Base-by-base conservation (phyloP, 2,329 filamentous ascomycete species). In the Fusarium cyanostomum region DNA sequence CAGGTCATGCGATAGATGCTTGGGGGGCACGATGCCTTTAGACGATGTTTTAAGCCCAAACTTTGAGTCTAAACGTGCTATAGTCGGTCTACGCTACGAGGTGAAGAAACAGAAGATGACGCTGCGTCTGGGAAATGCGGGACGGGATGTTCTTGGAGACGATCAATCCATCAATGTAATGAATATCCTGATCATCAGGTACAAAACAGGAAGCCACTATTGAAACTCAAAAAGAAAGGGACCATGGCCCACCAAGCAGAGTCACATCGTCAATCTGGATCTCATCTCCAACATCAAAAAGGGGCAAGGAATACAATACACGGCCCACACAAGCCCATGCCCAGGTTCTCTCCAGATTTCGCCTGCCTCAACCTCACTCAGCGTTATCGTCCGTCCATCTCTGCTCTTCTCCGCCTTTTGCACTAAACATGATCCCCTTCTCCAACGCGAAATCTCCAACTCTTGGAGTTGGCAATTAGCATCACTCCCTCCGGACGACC, bases 401-500 rank as follows among this genome's bases (percentile, higher is more conserved):
- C 44, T 30, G 18, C 31, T 26, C 31, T 49, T 38, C 34, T 49
- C 45, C 45, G 24, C 45, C 15, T 34, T 18, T 35, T 49, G 16
- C 43, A 49, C 45, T 38, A 48, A 49, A 38, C n/a, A 48, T 9
- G 11, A 13, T 30, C 31, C 13, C n/a, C 10, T 27, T 50, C 46
- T 39, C 46, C 46, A 50, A 50, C 30, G 12, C n/a, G 28, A 28
- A 10, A 27, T 50, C 46, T 27, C 46, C 46, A 50, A 50, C 8
- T 21, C 46, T 31, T 27, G n/a, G n/a, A n/a, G n/a, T 27, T 15
- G 12, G 15, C 16, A 37, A 35, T 33, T 16, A n/a, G 12, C 16
- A 42, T 49, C 28, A 15, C 42, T 44, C 35, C n/a, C 38, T 38
- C 43, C 48, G 57, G 62, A 34, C 62, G 39, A 65, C 33, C 48